phyloP scores from a whole-genome alignment of 2,329 filamentous ascomycete genomes.

The Colletotrichum sp. region DNA sequence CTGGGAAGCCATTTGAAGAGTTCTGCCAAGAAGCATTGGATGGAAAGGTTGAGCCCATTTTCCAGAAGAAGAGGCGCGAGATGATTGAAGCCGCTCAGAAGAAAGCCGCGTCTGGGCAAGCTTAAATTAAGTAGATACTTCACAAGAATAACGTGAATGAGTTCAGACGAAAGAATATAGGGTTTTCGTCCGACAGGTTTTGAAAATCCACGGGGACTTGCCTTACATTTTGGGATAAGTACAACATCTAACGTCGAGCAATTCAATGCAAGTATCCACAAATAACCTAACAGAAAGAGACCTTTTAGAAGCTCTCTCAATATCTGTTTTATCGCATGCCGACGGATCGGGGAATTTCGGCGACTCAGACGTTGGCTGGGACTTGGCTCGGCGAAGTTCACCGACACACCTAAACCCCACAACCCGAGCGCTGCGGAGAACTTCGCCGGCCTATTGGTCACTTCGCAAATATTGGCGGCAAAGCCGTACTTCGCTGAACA shows the following conservation, averaged over 20 bases:
- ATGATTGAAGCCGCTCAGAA: background rate
- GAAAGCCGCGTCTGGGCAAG: background rate
- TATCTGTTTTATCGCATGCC: background rate
- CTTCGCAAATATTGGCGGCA: background rate
- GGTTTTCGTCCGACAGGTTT: accelerated
- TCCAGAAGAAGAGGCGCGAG: background rate
- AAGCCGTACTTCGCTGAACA: background rate
- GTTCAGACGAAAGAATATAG: background rate
- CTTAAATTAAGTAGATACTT: background rate
- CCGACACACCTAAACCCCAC: background rate
- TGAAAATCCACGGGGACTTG: accelerated
- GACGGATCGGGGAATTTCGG: background rate
- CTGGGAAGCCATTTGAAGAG: background rate
- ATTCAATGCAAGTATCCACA: background rate
- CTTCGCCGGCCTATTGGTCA: background rate
- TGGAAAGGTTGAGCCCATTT: background rate
- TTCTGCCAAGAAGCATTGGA: background rate
- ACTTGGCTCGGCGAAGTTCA: background rate
- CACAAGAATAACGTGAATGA: background rate
- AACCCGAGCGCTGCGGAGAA: background rate
- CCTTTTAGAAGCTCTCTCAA: background rate
- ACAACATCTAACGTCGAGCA: accelerated
- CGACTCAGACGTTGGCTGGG: background rate
- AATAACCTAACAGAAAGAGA: background rate
- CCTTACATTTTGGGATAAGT: background rate